Evolutionary conservation across 2,329 filamentous ascomycete species (phyloP), one percentile per base, ranked within the genome.

Genomic region (Helminthosporium solani): DNA sequence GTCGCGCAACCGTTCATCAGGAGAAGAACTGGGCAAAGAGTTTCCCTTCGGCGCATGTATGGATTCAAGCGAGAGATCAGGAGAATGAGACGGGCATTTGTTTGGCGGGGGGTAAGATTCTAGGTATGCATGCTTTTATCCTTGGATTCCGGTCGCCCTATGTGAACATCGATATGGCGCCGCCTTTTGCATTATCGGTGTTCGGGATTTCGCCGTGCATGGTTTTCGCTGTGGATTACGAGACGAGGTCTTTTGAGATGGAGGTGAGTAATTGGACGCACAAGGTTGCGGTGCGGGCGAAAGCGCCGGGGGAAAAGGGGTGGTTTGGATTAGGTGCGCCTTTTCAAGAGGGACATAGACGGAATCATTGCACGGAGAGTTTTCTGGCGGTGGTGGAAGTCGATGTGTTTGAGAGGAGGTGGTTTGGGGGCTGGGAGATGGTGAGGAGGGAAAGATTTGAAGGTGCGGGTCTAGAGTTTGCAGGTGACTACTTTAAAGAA

Each of bases 1-100:
- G 70, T 35, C 52, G 42, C 2, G 74, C 72, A 2, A 63, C 58
- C 2, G 68, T 77, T 1, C 75, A 78, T 53, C 70, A 76, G 42
- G 76, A 78, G 53, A 79, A 78, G 60, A 78, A 78, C 52, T 78
- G 74, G 75, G 75, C 75, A 1, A 61, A 62, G 33, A 70, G 65
- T 21, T 78, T 78, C 52, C 74, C 74, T 0, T 63, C 69, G 2
- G 68, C 73, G 15, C 75, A 70, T 37, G 64, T 68, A 50, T 69
- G 66, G 67, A 53, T 68, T 15, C 65, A 69, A 42, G 64, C 64
- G 14, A 61, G 59, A 42, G 49, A 58, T 14, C 41, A 47, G 4
- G 44, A 52, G 3, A 27, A 49, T 2, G 51, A 58, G 33, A 51
- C 50, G 16, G 58, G 61, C 1, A 52, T 70, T 1, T 66, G 61